These are phyloP conservation scores for Spathaspora sp. DNA, from an alignment of 805 yeast species.

Conservation along the genomic window DNA sequence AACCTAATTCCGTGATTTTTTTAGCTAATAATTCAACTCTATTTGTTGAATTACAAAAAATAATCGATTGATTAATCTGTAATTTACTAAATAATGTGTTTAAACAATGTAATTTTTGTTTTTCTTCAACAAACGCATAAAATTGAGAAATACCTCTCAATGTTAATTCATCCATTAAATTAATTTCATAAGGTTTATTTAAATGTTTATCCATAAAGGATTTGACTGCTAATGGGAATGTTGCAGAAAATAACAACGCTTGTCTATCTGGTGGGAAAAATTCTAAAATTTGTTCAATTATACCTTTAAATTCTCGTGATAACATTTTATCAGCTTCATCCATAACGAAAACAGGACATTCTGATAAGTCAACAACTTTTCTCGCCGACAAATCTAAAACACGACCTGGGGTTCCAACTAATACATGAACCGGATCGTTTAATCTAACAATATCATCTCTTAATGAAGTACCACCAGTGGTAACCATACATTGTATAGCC, in stretches of 20 bases:
- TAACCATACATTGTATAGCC: slow-evolving; percentile 91
- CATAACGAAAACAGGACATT: slow-evolving; percentile 88
- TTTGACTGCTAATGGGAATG: slow-evolving; percentile 93
- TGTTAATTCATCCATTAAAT: slow-evolving; percentile 96
- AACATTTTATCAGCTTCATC: slow-evolving; percentile 99
- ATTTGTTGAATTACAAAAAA: slow-evolving; percentile 94
- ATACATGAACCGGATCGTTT: slow-evolving; percentile 86
- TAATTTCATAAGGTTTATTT: slow-evolving; percentile 90
- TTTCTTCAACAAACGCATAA: slow-evolving; percentile 97
- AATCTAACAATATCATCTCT: slow-evolving; percentile 93
- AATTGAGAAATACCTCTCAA: slow-evolving; percentile 94
- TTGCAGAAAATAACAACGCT: slow-evolving; percentile 86
- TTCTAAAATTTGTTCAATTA: slow-evolving; percentile 79
- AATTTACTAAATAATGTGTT: slow-evolving; percentile 92
- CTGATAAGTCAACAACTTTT: slow-evolving; percentile 79
- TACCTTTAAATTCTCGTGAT: slow-evolving; percentile 80
- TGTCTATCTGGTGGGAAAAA: slow-evolving; percentile 73
- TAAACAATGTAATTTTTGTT: slow-evolving; percentile 91
- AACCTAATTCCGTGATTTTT: slow-evolving; percentile 93
- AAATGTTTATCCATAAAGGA: slow-evolving; percentile 88
- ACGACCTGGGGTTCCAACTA: slow-evolving; percentile 98
- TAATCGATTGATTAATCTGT: slow-evolving; percentile 94
- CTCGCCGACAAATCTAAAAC: slow-evolving; percentile 91
- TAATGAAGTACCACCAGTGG: slow-evolving; percentile 95
- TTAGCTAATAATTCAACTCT: slow-evolving; percentile 94